phyloP scores from a whole-genome alignment of 140 eudicot genomes.

The Stevia rebaudiana region DNA sequence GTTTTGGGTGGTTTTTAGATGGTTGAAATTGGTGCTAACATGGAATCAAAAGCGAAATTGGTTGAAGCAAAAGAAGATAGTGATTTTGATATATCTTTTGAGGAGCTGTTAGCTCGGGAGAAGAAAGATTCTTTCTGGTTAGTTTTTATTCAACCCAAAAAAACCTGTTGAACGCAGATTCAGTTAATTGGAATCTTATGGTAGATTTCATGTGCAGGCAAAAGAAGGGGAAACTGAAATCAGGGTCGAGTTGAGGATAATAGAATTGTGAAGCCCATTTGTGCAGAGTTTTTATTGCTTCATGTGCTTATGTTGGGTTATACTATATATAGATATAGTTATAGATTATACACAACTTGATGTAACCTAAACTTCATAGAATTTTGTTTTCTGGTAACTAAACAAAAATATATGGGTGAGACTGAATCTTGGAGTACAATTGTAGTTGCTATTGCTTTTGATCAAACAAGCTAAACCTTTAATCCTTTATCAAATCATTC shows the following conservation, averaged over 20 bases:
- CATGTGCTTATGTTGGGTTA: conserved; percentile 25
- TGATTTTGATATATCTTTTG: conserved; percentile 39
- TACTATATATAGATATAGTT: neutral
- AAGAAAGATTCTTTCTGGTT: conserved; percentile 79
- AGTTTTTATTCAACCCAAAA: conserved; percentile 9
- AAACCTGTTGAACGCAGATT: neutral
- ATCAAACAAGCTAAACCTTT: too few species aligned
- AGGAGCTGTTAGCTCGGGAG: conserved; percentile 69
- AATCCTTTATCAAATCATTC: too few species aligned
- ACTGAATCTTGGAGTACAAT: conserved; percentile 1
- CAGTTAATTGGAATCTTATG: neutral
- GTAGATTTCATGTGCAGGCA: conserved; percentile 41
- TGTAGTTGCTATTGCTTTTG: neutral
- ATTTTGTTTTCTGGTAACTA: conserved; percentile 12
- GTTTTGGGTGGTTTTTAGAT: conserved; percentile 25
- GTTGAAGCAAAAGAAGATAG: conserved; percentile 28
- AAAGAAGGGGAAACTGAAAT: conserved; percentile 46
- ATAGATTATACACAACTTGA: neutral
- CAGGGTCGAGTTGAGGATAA: conserved; percentile 34
- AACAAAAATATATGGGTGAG: neutral
- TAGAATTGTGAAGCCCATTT: conserved; percentile 3
- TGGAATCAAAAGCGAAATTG: conserved; percentile 50
- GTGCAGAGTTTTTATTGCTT: conserved; percentile 35
- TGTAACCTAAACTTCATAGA: conserved; percentile 3
- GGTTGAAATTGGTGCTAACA: conserved; percentile 56